Percentiles rank a stretch among this genome's conserved stretches.
Evolutionary conservation across 2,329 filamentous ascomycete species (phyloP).

Genomic region (Amauroascus niger): DNA sequence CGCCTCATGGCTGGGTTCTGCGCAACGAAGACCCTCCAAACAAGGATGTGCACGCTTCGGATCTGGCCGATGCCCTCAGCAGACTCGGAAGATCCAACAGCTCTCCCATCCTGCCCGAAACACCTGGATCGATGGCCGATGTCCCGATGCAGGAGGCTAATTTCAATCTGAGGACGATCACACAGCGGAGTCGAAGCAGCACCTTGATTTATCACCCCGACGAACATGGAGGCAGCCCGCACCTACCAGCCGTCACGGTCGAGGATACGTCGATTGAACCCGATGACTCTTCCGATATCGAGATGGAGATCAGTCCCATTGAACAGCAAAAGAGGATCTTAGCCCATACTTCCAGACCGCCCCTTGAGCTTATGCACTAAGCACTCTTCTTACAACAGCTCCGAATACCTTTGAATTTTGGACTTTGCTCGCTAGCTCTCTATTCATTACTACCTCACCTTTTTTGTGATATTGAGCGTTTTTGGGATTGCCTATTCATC

Average conservation of each 20-base stretch:
- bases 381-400: not conserved
- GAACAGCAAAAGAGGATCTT: slow-evolving; percentile 39
- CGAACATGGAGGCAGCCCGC: slow-evolving; percentile 50
- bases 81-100: slow-evolving; percentile 40
- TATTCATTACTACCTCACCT: not conserved
- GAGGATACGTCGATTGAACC: slow-evolving; percentile 47
- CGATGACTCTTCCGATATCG: slow-evolving; percentile 38
- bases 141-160: slow-evolving; percentile 6
- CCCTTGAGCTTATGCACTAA: slow-evolving; percentile 47
- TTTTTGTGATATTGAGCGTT: not conserved
- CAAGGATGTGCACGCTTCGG: slow-evolving; percentile 54
- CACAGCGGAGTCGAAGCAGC: slow-evolving; percentile 42
- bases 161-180: slow-evolving; percentile 22
- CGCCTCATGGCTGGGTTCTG: slow-evolving; percentile 57
- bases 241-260: slow-evolving; percentile 53
- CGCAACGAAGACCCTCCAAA: slow-evolving; percentile 55
- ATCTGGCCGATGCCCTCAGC: slow-evolving; percentile 49
- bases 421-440: not conserved
- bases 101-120: slow-evolving; percentile 25
- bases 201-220: slow-evolving; percentile 55
- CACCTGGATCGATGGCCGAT: slow-evolving; percentile 14
- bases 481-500: not conserved
- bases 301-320: slow-evolving; percentile 35
- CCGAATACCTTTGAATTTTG: not conserved
- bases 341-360: slow-evolving; percentile 46